Base-by-base conservation (phyloP, 768 basidiomycete genomes). In the Cubamyces sp. region DNA sequence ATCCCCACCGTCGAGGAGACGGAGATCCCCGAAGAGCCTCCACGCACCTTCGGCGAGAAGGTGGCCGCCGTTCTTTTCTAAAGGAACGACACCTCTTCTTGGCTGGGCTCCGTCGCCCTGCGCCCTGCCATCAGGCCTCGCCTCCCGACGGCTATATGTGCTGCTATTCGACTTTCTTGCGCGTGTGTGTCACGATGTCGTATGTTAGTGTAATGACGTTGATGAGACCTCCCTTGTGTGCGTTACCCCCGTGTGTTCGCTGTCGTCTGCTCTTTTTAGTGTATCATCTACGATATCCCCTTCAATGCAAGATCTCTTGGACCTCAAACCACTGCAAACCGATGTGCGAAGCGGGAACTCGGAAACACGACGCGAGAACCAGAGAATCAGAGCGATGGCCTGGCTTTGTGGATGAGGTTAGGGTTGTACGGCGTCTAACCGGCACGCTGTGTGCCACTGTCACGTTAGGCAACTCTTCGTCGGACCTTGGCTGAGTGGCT, bases 1-100 rank as follows among this genome's bases (percentile, higher is more conserved):
- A 87, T 91, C 59, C 90, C 90, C 2, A 81, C 83, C 0, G 50
- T 85, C 30, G 87, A 88, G 73, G 87, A 91, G 74, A 91, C 90
- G 0, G 90, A 88, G 65, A 50, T 69, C 5, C 83, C 83, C 0
- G 78, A 81, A 64, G 73, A 73, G 0, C 79, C 79, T 5, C 87
- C 87, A 3, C 77, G 65, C 51, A 85, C 81, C 19, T 67, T 87
- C 42, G 59, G 71, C 55, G 81, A 83, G 62, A 82, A 82, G 64
- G 79, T 88, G 57, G 81, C 77, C 54, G 74, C 74, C 3, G 47
- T 78, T 5, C 0, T 90, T 21, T 88, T 90, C 78, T 88, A 41
- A 67, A 48, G 43, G 46, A 34, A 37, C 34, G 18, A 2, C 40
- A 12, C 26, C 45, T 45, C 53, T 25, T 58, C n/a, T 56, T 34